Base-by-base conservation (phyloP, 139 green algal genomes). In the Coccomyxa sp. region DNA sequence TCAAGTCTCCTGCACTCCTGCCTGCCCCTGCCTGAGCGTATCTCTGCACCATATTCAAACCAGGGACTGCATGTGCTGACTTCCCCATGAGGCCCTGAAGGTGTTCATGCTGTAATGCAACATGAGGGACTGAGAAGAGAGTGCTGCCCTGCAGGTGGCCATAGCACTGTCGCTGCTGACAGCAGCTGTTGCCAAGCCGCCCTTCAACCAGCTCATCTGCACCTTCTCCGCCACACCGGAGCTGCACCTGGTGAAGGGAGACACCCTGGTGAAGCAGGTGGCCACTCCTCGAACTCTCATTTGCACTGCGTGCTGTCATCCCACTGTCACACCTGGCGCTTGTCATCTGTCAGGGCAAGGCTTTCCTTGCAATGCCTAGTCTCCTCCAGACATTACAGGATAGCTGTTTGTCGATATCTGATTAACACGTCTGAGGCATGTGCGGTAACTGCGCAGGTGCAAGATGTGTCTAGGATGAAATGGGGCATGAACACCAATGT, bases 91-190 rank as follows among this genome's bases (percentile, higher is more conserved):
- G 22, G 70, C 35, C 40, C 22, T 31, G 2, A 22, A 27, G 50
- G 5, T 75, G 14, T 7, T 75, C 12, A 31, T 54, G 70, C n/a
- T n/a, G n/a, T n/a, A n/a, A n/a, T n/a, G 29, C 18, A 10, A 38
- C 35, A 38, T 22, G 18, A 18, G 38, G 36, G 55, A 24, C 27
- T 14, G 6, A 36, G 18, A 0, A n/a, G 8, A 24, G 8, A 38
- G n/a, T n/a, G 39, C 6, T 64, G 2, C 6, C 27, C 0, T 80
- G 68, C 76, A 79, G 72, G 82, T 86, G 41, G 82, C 82, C n/a
- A 76, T 86, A 34, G 78, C 82, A 4, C 33, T 86, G 74, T 79
- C 70, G 27, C 38, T 86, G 35, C 64, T 86, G 40, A 74, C 76
- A 29, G 64, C 82, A 38, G 82, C 84, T 34, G 68, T 84, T 12